phyloP scores from a whole-genome alignment of 106 monocot species.

The Platanthera guangdongensis region DNA sequence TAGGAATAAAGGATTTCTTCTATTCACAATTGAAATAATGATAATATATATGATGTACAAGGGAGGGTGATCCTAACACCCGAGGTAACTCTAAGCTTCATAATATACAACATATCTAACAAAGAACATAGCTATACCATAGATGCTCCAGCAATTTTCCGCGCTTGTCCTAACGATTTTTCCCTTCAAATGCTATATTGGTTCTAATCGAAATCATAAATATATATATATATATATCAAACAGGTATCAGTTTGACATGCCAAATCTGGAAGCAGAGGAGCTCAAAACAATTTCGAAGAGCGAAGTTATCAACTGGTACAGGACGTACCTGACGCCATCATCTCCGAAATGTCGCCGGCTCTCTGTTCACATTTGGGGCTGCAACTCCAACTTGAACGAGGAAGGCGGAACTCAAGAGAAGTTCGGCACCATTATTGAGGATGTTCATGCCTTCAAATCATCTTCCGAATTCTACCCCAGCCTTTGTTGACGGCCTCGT shows the following conservation, averaged over 20 bases:
- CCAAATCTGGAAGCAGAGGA: conserved; percentile 72
- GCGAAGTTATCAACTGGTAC: conserved; percentile 72
- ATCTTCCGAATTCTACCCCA: conserved; percentile 36
- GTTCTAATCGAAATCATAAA: not conserved
- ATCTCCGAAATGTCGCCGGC: conserved; percentile 65
- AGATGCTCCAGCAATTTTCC: too few relatives aligned
- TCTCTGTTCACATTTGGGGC: conserved; percentile 77
- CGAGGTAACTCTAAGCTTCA: too few relatives aligned
- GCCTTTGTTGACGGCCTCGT: conserved; percentile 37
- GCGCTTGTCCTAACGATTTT: too few relatives aligned
- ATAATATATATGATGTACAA: too few relatives aligned
- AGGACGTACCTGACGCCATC: conserved; percentile 50
- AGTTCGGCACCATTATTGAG: conserved; percentile 41
- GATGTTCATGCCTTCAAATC: conserved; percentile 43
- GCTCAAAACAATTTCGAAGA: conserved; percentile 61
- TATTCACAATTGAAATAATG: too few relatives aligned
- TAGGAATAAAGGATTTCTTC: too few relatives aligned
- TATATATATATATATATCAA: not conserved
- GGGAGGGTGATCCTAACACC: too few relatives aligned
- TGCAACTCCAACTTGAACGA: conserved; percentile 40
- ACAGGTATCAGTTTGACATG: conserved; percentile 78
- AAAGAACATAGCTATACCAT: too few relatives aligned
- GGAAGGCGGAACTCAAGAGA: conserved; percentile 10
- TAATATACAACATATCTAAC: too few relatives aligned
- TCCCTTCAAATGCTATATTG: too few relatives aligned